phyloP scores from a whole-genome alignment of 306 rosid species.

The Prunus davidiana region DNA sequence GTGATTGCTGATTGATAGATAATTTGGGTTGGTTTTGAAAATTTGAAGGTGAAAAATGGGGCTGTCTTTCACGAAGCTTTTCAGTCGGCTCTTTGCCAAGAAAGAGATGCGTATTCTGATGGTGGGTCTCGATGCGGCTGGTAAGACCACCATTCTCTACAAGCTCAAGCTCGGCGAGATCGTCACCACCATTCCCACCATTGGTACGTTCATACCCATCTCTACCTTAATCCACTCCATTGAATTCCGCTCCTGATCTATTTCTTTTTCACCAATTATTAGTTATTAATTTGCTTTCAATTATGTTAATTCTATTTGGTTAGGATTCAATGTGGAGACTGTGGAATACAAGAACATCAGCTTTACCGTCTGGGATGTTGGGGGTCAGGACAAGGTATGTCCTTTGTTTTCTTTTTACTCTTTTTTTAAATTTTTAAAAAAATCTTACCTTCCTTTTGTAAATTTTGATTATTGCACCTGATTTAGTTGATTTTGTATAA shows the following conservation, averaged over 20 bases:
- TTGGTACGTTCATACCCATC: constrained; percentile 36
- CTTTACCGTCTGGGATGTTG: constrained; percentile 99
- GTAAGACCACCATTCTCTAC: constrained; percentile 91
- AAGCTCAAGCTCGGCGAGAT: constrained; percentile 94
- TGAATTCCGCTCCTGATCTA: not conserved
- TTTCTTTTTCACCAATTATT: not conserved
- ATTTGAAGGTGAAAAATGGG: constrained; percentile 57
- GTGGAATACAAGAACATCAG: constrained; percentile 96
- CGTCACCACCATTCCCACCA: constrained; percentile 94
- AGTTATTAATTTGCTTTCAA: not conserved
- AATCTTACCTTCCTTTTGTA: not conserved
- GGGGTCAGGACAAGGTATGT: constrained; percentile 87
- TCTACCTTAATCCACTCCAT: not conserved
- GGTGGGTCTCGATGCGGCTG: constrained; percentile 98
- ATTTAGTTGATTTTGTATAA: not conserved
- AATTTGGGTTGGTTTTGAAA: constrained; percentile 18
- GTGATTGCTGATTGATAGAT: not conserved
- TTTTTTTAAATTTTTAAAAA: not conserved
- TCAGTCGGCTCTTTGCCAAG: constrained; percentile 87
- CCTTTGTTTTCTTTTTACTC: not conserved
- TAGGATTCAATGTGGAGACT: constrained; percentile 93
- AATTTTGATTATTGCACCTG: not conserved
- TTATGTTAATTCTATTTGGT: not conserved
- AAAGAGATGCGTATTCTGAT: constrained; percentile 93
- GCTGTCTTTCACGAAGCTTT: constrained; percentile 84